Evolutionary conservation across 495 filamentous ascomycete species (phyloP).

Genomic region (Xylaria grammica): DNA sequence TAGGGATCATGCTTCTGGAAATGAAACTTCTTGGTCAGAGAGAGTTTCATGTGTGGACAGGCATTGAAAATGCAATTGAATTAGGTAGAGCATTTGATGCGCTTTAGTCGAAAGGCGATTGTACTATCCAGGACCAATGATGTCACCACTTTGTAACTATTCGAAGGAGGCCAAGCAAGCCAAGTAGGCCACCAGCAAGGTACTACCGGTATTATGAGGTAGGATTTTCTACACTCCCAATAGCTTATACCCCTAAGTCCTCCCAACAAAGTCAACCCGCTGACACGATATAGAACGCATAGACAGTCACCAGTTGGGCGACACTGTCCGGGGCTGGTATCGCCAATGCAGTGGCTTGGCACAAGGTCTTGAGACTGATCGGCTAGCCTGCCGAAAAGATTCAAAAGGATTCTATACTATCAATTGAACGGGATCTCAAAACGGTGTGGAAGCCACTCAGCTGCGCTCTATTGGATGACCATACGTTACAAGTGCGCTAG

Average conservation of each 20-base stretch:
- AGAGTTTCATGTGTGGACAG: not conserved
- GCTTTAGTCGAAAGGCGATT: not conserved
- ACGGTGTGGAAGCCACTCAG: too few relatives aligned
- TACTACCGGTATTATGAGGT: not conserved
- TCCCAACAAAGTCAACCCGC: too few relatives aligned
- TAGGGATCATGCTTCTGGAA: not conserved
- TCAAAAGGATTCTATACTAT: not conserved
- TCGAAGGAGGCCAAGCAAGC: not conserved
- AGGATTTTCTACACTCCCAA: too few relatives aligned
- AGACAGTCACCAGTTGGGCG: too few relatives aligned
- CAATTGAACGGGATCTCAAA: too few relatives aligned
- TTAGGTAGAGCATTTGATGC: not conserved
- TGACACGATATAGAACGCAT: too few relatives aligned
- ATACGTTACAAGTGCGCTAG: not conserved
- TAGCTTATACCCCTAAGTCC: too few relatives aligned
- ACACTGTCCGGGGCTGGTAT: too few relatives aligned
- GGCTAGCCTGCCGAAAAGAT: too few relatives aligned
- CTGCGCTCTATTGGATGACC: not conserved
- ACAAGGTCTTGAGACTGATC: too few relatives aligned
- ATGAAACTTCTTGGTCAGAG: not conserved
- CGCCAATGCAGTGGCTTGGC: too few relatives aligned
- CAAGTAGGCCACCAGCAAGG: not conserved
- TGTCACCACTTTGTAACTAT: conserved; percentile 9
- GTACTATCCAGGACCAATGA: conserved; percentile 2
- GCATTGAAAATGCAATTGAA: too few relatives aligned